Base-by-base conservation (phyloP, 139 green algal species). In the Auxenochlorella pyrenoidosa region DNA sequence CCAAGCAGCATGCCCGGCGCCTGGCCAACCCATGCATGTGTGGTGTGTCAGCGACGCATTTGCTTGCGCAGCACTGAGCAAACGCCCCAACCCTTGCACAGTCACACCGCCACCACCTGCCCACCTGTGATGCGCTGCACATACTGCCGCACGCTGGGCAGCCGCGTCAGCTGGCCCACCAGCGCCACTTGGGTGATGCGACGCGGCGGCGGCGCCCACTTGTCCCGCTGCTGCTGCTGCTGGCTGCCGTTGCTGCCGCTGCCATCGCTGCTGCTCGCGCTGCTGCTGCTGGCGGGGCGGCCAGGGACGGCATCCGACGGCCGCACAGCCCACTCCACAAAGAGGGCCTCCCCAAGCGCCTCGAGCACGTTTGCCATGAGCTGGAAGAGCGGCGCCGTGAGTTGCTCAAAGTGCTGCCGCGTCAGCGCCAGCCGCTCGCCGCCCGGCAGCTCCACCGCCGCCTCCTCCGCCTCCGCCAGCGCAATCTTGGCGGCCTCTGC, bases 81-180 rank as follows among this genome's bases (percentile, higher is more conserved):
- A 28, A n/a, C n/a, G 13, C 54, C 54, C 13, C 54, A 63, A 22
- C 12, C 12, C 54, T 63, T n/a, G n/a, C n/a, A 24, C 47, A 54
- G 47, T 2, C 54, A n/a, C 54, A 2, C 15, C 18, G 54, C 18
- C 16, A 8, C 54, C 18, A 13, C 13, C 2, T 84, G 1, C 40
- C 93, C 44, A 43, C 91, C 93, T 10, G 93, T 94, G n/a, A 94
- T 75, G 41, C 68, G n/a, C 32, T 79, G 71, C 70, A 97, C 84
- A 54, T 93, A 91, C 28, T 86, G 47, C 77, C 86, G 88, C 41
- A 97, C 87, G 19, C 89, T 86, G 0, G 93, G 93, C 88, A 96
- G 92, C 40, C 92, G 85, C 3, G 95, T 96, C 4, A 91, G 89
- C 15, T 93, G 95, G 10, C 95, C 95, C 40, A 97, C 95, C 32